phyloP scores from a whole-genome alignment of 192 early-diverging fungal genomes.

The Backusella luteola region DNA sequence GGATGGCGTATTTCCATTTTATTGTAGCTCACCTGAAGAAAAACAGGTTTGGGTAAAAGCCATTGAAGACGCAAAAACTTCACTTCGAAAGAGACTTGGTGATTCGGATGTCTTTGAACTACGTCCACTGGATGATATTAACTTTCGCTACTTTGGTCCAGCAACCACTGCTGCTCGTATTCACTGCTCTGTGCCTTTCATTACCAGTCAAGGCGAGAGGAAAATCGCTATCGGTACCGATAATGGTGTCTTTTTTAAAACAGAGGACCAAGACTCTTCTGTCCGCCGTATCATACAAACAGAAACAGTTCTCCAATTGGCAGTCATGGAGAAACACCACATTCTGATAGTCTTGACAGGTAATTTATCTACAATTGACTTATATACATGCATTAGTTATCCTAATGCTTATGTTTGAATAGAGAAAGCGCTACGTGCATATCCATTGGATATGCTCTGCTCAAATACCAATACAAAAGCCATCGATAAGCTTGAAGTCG shows the following conservation, averaged over 20 bases:
- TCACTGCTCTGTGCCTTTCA: conserved; percentile 53
- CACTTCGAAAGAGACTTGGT: conserved; percentile 35
- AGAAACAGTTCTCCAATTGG: conserved; percentile 82
- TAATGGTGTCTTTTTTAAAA: conserved; percentile 65
- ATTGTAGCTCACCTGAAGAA: conserved; percentile 65
- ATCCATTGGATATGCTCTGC: conserved; percentile 76
- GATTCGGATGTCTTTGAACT: conserved; percentile 51
- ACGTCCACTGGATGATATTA: conserved; percentile 46
- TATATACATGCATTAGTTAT: neutral
- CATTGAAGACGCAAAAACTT: conserved; percentile 64
- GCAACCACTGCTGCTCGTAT: conserved; percentile 42
- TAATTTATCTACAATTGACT: conserved; percentile 20
- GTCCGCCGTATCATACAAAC: conserved; percentile 58
- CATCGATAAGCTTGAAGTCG: conserved; percentile 30
- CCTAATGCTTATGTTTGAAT: neutral
- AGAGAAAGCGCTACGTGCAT: conserved; percentile 70
- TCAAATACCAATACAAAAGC: conserved; percentile 54
- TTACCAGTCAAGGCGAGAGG: conserved; percentile 37
- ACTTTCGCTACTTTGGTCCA: conserved; percentile 32
- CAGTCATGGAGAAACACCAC: conserved; percentile 75
- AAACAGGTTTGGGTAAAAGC: conserved; percentile 79
- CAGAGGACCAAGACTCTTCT: conserved; percentile 48
- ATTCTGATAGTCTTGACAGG: conserved; percentile 85
- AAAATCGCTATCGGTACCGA: conserved; percentile 85
- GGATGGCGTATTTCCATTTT: conserved; percentile 62